Evolutionary conservation across 345 rosid genomes (phyloP).

Genomic region (Passiflora organensis): DNA sequence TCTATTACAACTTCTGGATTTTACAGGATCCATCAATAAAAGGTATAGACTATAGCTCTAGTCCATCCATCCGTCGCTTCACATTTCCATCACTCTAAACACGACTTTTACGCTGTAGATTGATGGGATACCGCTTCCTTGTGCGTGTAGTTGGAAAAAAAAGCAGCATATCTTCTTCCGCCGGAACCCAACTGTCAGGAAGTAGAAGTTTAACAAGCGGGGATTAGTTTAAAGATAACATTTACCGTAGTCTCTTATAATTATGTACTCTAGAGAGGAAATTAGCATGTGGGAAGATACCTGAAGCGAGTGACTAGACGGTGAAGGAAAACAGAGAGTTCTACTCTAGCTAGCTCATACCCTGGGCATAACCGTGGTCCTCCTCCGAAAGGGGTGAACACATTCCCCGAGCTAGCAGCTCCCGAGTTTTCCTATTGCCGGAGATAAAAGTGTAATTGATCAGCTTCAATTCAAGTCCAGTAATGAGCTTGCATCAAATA

Average conservation of each 20-base stretch:
- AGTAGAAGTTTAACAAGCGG: neutral
- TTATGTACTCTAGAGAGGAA: too few species aligned
- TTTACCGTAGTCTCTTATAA: too few species aligned
- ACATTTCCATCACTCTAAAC: neutral
- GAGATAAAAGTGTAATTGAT: neutral
- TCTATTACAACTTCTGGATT: neutral
- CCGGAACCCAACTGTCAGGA: conserved; percentile 92
- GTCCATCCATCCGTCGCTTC: neutral
- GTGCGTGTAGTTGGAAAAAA: conserved; percentile 95
- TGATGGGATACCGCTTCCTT: conserved; percentile 81
- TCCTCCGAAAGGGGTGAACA: conserved; percentile 32
- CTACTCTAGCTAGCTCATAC: conserved; percentile 33
- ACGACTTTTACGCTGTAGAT: conserved; percentile 41
- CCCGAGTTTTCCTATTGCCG: conserved; percentile 40
- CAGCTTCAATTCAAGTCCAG: too few species aligned
- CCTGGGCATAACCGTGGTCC: conserved; percentile 32
- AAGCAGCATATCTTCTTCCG: conserved; percentile 74
- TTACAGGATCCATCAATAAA: neutral
- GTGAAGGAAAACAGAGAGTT: conserved; percentile 28
- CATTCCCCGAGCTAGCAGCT: conserved; percentile 27
- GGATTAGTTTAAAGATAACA: neutral
- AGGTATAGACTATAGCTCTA: neutral
- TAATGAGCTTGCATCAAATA: too few species aligned
- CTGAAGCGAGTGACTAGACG: conserved; percentile 29
- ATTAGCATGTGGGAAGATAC: too few species aligned